These are phyloP conservation scores for Vigna reflexopilosa DNA, from an alignment of 306 rosid species.

Conservation along the genomic window DNA sequence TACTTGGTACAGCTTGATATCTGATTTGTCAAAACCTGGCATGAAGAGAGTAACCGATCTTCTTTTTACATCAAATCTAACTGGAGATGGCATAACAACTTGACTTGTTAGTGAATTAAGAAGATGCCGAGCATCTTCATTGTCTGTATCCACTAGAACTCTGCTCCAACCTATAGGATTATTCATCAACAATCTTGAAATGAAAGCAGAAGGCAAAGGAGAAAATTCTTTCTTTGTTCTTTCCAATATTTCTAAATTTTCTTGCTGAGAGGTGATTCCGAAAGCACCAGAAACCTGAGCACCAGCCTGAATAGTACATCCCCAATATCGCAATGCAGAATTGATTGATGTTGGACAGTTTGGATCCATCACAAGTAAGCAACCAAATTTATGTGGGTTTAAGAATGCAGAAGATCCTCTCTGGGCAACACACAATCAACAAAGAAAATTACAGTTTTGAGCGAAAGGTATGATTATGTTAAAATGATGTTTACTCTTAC, in stretches of 20 bases:
- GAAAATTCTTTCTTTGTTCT: conserved; percentile 58
- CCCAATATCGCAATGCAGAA: conserved; percentile 94
- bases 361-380: conserved; percentile 86
- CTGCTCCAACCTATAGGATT: conserved; percentile 63
- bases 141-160: conserved; percentile 48
- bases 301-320: conserved; percentile 92
- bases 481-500: conserved; percentile 53
- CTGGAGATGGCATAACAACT: conserved; percentile 50
- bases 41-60: conserved; percentile 79
- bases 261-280: conserved; percentile 54
- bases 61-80: conserved; percentile 69
- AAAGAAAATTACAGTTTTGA: conserved; percentile 37
- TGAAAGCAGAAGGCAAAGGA: conserved; percentile 74
- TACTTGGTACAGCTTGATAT: conserved; percentile 93
- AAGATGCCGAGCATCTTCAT: conserved; percentile 63
- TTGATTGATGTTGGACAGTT: conserved; percentile 63
- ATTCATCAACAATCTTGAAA: conserved; percentile 59
- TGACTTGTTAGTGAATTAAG: conserved; percentile 58
- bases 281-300: conserved; percentile 84
- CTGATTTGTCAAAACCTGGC: conserved; percentile 96
- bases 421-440: conserved; percentile 57
- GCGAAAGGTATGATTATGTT: conserved; percentile 1
- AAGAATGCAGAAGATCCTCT: conserved; percentile 77
- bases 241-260: conserved; percentile 54
- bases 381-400: conserved; percentile 73